Evolutionary conservation across 106 monocot genomes (phyloP), one percentile per base, ranked within the genome.

Genomic region (Vanilla planifolia): DNA sequence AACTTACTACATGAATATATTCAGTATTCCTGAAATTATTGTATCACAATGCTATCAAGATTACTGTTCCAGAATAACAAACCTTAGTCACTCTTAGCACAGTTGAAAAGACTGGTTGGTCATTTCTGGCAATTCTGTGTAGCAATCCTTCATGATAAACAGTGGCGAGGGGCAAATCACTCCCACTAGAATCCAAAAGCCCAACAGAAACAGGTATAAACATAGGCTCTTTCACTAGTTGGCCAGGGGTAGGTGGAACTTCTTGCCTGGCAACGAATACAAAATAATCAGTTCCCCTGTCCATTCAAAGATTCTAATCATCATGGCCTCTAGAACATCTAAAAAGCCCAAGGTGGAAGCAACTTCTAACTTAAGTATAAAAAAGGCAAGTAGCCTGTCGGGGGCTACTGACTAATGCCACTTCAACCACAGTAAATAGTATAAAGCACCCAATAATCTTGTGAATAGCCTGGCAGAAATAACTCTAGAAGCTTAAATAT

Each of bases 161-260:
- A 50, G 75, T 80, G 34, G 81, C 74, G 42, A 98, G 73, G 17
- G 96, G 96, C 21, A 98, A 79, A 60, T 88, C 87, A 40, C 80
- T 88, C 62, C 96, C 96, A 64, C 41, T 82, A 37, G 91, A 84
- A 51, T 77, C 71, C 52, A 98, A 85, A 3, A 98, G 84, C n/a
- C 96, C 96, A 48, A 87, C 57, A 37, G 85, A 73, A 51, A 98
- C 66, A 43, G 96, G 96, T 63, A 98, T 77, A 73, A 98, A 86
- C 91, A 92, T 98, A 3, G 96, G 85, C 51, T 92, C 87, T 62
- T 98, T 98, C 61, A 75, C 71, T 32, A 79, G 76, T 71, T 98
- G 96, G 14, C 91, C 96, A 64, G 96, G 91, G 28, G 96, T 98
- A 44, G 81, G 61, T 50, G 96, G 96, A 16, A 98, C 72, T 71